A percentile compares a stretch with the other conserved stretches of the same genome.
These are phyloP conservation scores for Globisporangium camurandrum DNA, from an alignment of 352 stramenopile genomes.

Conservation along the genomic window DNA sequence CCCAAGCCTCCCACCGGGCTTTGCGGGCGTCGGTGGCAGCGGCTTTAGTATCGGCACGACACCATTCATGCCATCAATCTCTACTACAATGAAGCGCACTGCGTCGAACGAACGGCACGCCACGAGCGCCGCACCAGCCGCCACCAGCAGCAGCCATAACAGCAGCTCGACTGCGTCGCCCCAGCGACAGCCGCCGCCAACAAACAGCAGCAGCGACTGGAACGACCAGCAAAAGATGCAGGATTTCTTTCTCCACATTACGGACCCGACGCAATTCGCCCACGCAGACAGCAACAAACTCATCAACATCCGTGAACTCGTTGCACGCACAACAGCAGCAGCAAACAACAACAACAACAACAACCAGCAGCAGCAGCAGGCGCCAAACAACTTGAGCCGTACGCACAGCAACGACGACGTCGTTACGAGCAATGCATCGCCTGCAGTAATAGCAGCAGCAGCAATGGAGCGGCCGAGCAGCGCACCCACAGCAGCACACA, in stretches of 20 bases:
- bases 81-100: neutral
- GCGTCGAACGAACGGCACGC: neutral
- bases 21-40: conserved; percentile 2
- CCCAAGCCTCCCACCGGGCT: no score
- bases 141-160: conserved; percentile 1
- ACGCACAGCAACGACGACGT: neutral
- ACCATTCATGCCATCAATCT: neutral
- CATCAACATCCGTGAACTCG: conserved; percentile 49
- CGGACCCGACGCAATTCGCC: conserved; percentile 20
- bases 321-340: conserved; percentile 19
- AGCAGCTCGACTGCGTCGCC: neutral
- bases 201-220: conserved; percentile 14
- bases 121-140: neutral
- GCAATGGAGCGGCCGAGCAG: conserved; percentile 3
- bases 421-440: neutral
- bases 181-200: conserved; percentile 13
- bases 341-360: neutral
- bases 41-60: neutral
- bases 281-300: conserved; percentile 40
- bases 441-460: conserved; percentile 4
- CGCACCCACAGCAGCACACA: conserved; percentile 12
- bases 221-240: conserved; percentile 48
- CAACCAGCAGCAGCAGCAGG: conserved; percentile 1
- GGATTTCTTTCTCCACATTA: conserved; percentile 49
- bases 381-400: no score